Evolutionary conservation across 768 basidiomycete genomes (phyloP), one percentile per base, ranked within the genome.

Genomic region (Leccinum boreale): DNA sequence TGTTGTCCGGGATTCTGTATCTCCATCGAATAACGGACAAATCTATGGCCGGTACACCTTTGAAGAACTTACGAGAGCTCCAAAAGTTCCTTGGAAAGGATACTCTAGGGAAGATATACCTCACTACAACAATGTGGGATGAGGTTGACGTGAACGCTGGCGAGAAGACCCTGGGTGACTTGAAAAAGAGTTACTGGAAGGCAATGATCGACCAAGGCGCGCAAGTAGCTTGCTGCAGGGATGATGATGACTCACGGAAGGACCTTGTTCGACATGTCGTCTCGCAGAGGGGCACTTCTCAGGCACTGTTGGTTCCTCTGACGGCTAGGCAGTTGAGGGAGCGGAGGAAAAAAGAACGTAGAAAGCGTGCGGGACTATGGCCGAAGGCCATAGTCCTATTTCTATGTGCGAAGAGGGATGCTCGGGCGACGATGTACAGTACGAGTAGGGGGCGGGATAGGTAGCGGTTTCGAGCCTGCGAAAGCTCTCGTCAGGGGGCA

Each of bases 101-200:
- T 58, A 52, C 74, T 61, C 46, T 72, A 21, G 60, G 56, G 2
- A 70, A 70, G 14, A 70, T 79, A 6, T 55, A 73, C 14, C 59
- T 79, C 12, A 70, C 67, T 12, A 74, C 76, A 5, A 75, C 76
- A 15, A 75, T 74, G 71, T 78, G 76, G 77, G 72, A 50, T 31
- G 49, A 50, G 10, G 49, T 21, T 17, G 39, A 39, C 39, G 14
- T 4, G 39, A n/a, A 42, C 9, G n/a, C n/a, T 10, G n/a, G 39
- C 39, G n/a, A 42, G 39, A 17, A 42, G n/a, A 42, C n/a, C 39
- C n/a, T 42, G 7, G n/a, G n/a, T 42, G n/a, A 42, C 4, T 42
- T 42, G 39, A 42, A 42, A 4, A 4, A 42, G 8, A 17, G 0
- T 42, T n/a, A 42, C 39, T 42, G 39, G 39, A 42, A 42, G n/a